Base-by-base conservation (phyloP, 805 yeast genomes). In the Kodamaea sagamina region DNA sequence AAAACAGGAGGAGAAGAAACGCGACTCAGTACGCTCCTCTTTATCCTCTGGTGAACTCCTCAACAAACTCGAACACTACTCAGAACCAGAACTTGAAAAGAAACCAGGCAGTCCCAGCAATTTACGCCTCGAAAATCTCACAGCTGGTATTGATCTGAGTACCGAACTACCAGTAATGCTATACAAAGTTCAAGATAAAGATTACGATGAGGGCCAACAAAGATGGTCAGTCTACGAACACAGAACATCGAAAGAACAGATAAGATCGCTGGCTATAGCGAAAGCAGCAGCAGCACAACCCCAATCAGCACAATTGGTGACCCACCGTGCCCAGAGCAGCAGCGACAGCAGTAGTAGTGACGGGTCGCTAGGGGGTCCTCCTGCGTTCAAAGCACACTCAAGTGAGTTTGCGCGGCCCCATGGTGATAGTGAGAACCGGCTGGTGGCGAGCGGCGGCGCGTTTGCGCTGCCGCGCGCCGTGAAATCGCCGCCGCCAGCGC, bases 41-140 rank as follows among this genome's bases (percentile, higher is more conserved):
- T 32, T 61, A 37, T 58, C 65, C 4, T 55, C 63, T 1, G 68
- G 67, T 3, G 70, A 65, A 47, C 49, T 68, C 38, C 45, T 65
- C 35, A 41, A 44, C 43, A 51, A 55, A 46, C 43, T 63, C 46
- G 66, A 48, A 24, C 27, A 25, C 29, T 15, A 32, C 32, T 15
- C 21, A 16, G 13, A 25, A 13, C 13, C 32, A 3, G 12, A 18
- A 25, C 34, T 22, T 8, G 26, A 17, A 17, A 16, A 37, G 41
- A 34, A 16, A 36, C 27, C 31, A 21, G 26, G 15, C 31, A 43
- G 32, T 29, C 32, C 15, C 32, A 42, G 32, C 32, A 36, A 12
- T 15, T 36, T 24, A 17, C 37, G 15, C 15, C 34, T 42, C 21
- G 47, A 46, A 35, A 50, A 58, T 35, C 50, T 62, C 19, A 56